A percentile compares a stretch with the other conserved stretches of the same genome.
phyloP scores from a whole-genome alignment of 2,329 filamentous ascomycete genomes.

The Nigrospora sphaerica region DNA sequence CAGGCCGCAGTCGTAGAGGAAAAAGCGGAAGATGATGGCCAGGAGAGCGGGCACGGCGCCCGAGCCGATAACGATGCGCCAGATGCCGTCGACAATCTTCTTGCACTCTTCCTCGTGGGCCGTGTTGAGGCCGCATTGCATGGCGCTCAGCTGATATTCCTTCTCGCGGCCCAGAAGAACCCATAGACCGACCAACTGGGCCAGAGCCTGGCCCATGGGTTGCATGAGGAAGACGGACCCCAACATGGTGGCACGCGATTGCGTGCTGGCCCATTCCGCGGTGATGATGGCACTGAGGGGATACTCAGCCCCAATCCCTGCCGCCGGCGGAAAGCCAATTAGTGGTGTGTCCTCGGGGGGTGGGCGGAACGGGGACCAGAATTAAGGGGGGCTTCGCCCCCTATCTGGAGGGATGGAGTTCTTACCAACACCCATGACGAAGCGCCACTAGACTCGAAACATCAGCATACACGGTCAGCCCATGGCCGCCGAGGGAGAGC shows the following conservation, averaged over 20 bases:
- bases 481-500: background rate
- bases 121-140: constrained; percentile 35
- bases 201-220: constrained; percentile 57
- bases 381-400: background rate
- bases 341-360: no score
- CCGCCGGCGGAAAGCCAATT: no score
- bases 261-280: constrained; percentile 54
- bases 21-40: constrained; percentile 59
- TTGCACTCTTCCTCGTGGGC: constrained; percentile 35
- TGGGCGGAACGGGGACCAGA: background rate
- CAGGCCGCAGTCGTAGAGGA: constrained; percentile 58
- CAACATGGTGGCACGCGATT: constrained; percentile 56
- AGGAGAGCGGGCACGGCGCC: constrained; percentile 57
- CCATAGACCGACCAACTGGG: constrained; percentile 52
- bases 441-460: constrained; percentile 32
- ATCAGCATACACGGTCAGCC: background rate
- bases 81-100: constrained; percentile 49
- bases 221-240: constrained; percentile 63
- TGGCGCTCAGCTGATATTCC: constrained; percentile 16
- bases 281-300: constrained; percentile 60
- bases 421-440: constrained; percentile 45
- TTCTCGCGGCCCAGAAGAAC: constrained; percentile 36
- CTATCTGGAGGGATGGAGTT: background rate
- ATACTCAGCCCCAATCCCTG: constrained; percentile 61
- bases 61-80: constrained; percentile 60